Conservation (phyloP, 768 basidiomycete species). For the Chlorophyllum brunneum region DNA sequence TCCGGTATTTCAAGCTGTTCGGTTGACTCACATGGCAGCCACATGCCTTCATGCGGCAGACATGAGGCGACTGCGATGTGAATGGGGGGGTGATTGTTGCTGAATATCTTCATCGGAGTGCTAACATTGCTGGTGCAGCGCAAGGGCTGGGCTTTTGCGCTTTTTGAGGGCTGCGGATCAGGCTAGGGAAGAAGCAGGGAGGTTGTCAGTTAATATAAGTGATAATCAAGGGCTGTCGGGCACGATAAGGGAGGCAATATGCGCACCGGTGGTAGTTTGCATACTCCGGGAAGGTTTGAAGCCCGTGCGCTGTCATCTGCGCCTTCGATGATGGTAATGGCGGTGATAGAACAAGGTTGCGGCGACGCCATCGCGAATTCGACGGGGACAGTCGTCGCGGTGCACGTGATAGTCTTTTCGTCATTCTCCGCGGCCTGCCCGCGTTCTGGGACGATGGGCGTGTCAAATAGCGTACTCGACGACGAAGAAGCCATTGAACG, state of each 20-base stretch:
- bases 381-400: background rate
- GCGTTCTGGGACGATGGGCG: constrained; percentile 8
- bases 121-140: constrained; percentile 9
- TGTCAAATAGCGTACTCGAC: constrained; percentile 1
- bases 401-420: constrained; percentile 4
- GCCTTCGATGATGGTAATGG: background rate
- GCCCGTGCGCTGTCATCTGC: constrained; percentile 5
- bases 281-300: background rate
- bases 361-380: background rate
- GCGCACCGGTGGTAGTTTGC: constrained; percentile 3
- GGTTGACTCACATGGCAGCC: constrained; percentile 6
- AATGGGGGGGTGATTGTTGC: constrained; percentile 2
- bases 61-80: constrained; percentile 13
- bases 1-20: constrained; percentile 9
- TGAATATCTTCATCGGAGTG: constrained; percentile 1
- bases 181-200: constrained; percentile 8
- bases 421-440: constrained; percentile 1
- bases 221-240: background rate
- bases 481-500: background rate
- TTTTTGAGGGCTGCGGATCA: constrained; percentile 9
- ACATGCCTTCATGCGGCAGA: constrained; percentile 14
- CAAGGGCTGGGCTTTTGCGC: constrained; percentile 5
- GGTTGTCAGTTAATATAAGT: constrained; percentile 5
- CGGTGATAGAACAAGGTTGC: constrained; percentile 2
- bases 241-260: background rate